Evolutionary conservation across 768 basidiomycete genomes (phyloP).

Genomic region (Naganishia friedmannii): DNA sequence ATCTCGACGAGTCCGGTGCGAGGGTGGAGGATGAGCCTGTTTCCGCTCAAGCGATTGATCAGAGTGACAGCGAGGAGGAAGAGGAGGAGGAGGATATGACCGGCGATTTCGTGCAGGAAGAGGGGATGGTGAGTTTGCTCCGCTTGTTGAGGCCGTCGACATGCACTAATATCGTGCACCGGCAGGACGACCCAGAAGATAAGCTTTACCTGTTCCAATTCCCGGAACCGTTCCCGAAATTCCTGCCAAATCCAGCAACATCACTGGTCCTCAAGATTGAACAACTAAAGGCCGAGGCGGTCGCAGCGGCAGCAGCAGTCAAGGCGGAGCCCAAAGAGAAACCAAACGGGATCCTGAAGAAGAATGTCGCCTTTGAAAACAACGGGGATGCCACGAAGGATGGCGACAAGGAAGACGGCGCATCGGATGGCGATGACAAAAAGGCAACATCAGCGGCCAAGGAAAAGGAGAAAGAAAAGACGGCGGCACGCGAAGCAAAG

Average conservation of each 20-base stretch:
- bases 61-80: conserved; percentile 49
- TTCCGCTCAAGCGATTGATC: conserved; percentile 46
- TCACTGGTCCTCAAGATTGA: conserved; percentile 48
- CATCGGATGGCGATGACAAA: conserved; percentile 25
- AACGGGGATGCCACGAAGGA: conserved; percentile 59
- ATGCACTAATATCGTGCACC: no score
- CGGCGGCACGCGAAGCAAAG: conserved; percentile 40
- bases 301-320: conserved; percentile 28
- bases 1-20: conserved; percentile 16
- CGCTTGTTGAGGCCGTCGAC: background rate
- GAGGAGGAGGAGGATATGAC: conserved; percentile 45
- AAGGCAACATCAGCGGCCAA: conserved; percentile 32
- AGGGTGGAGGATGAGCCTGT: conserved; percentile 36
- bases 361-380: conserved; percentile 62
- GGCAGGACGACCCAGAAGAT: conserved; percentile 43
- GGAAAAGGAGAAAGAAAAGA: conserved; percentile 38
- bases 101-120: conserved; percentile 41
- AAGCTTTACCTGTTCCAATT: conserved; percentile 84
- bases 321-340: conserved; percentile 44
- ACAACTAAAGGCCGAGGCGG: conserved; percentile 40
- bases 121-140: conserved; percentile 24
- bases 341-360: conserved; percentile 53
- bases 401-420: conserved; percentile 45
- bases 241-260: conserved; percentile 55
- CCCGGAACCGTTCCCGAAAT: conserved; percentile 76